These are phyloP conservation scores for Chaetomium olivaceum DNA, from an alignment of 2,329 filamentous ascomycete species.

Conservation along the genomic window DNA sequence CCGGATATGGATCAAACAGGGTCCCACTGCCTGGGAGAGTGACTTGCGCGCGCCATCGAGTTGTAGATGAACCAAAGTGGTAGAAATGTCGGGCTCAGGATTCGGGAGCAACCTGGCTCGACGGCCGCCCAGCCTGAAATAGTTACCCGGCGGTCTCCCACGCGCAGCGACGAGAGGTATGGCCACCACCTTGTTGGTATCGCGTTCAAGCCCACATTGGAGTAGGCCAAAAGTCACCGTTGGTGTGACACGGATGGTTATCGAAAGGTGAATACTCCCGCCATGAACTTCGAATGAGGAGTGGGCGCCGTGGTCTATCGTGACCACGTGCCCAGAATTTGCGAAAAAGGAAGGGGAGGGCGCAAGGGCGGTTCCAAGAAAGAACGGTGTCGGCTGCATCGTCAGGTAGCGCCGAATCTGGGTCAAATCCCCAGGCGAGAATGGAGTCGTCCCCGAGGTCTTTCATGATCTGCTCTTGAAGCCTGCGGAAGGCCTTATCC, in stretches of 20 bases:
- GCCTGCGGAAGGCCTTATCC: conserved; percentile 34
- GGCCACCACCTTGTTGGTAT: not conserved
- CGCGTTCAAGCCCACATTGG: conserved; percentile 4
- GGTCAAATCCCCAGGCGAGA: conserved; percentile 30
- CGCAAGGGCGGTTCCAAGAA: conserved; percentile 7
- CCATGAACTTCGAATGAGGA: conserved; percentile 13
- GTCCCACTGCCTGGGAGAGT: no score
- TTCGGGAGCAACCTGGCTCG: not conserved
- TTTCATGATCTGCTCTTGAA: conserved; percentile 40
- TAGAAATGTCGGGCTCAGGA: not conserved
- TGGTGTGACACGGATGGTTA: not conserved
- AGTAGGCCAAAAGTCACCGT: conserved; percentile 8
- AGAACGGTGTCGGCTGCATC: no score
- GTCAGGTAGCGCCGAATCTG: no score
- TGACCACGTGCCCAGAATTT: conserved; percentile 4
- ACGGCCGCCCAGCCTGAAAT: not conserved
- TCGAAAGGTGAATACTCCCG: conserved; percentile 1
- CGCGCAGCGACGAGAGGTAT: conserved; percentile 13
- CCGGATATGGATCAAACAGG: conserved; percentile 18
- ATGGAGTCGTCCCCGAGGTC: conserved; percentile 27
- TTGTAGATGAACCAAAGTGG: conserved; percentile 6
- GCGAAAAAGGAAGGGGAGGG: conserved; percentile 11
- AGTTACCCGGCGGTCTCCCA: not conserved
- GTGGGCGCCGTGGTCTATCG: not conserved
- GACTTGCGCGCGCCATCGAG: conserved; percentile 10